These are phyloP conservation scores for Coccinonectria pachysandricola DNA, from an alignment of 2,329 filamentous ascomycete genomes.

Conservation along the genomic window DNA sequence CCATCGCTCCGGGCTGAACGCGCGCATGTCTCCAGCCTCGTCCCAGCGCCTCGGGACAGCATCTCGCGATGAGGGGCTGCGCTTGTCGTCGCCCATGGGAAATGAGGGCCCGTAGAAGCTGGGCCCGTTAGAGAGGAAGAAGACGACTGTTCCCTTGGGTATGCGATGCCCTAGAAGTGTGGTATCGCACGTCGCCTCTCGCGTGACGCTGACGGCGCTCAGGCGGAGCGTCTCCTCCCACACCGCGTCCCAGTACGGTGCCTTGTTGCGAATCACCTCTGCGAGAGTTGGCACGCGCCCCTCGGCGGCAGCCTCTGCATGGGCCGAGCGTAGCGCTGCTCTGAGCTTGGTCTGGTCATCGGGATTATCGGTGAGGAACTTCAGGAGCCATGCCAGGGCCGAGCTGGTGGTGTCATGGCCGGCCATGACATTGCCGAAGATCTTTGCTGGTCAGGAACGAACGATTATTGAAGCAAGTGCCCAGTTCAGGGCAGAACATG, in stretches of 20 bases:
- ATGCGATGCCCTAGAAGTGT: background rate
- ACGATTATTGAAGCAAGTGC: no score
- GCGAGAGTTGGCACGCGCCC: constrained; percentile 12
- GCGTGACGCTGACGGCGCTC: background rate
- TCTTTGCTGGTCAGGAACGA: no score
- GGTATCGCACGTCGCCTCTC: background rate
- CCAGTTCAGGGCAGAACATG: no score
- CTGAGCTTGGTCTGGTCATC: constrained; percentile 11
- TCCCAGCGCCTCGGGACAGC: background rate
- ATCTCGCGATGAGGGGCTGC: background rate
- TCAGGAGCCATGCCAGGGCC: constrained; percentile 11
- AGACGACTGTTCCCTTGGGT: background rate
- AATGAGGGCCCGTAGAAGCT: background rate
- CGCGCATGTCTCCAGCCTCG: background rate
- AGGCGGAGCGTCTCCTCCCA: constrained; percentile 24
- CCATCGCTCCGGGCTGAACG: background rate
- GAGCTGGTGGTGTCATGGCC: constrained; percentile 16
- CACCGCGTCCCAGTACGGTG: constrained; percentile 22
- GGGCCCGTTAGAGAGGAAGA: background rate
- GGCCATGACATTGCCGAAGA: constrained; percentile 3
- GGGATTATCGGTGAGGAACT: constrained; percentile 10
- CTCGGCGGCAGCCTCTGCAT: constrained; percentile 6
- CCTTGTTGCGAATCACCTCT: constrained; percentile 13
- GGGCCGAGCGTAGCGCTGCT: constrained; percentile 7
- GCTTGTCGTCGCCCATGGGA: background rate